Evolutionary conservation across 2,329 filamentous ascomycete genomes (phyloP), one percentile per base, ranked within the genome.

Genomic region (Aureobasidium sp.): DNA sequence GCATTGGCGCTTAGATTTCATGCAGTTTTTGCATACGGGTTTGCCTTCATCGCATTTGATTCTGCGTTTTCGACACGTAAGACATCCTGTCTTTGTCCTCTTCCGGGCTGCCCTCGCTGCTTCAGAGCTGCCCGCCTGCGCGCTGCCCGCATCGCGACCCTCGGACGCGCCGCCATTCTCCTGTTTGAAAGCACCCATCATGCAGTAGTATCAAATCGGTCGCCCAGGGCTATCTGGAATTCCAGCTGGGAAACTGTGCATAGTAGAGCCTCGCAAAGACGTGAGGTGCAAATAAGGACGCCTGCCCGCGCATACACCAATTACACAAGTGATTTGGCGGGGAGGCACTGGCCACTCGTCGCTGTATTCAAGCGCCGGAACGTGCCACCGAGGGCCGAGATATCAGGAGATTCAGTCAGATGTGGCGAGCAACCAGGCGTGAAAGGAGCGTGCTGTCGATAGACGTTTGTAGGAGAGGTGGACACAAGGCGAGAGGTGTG

Each of bases 1-100:
- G 72, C 90, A 95, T 67, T 86, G 80, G 15, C 90, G 83, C 74
- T 92, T 93, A 20, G 89, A 93, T 71, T 93, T 94, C 77, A 89
- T 85, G 76, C 90, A 95, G 71, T 95, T 95, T 70, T 82, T 86
- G 75, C 90, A 94, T 31, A 83, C 88, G 29, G 90, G 90, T 55
- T 88, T 84, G 69, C 91, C 90, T 74, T 97, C 94, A 65, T 94
- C 94, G 74, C 94, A 99, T 76, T 97, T 99, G 76, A 99, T 97
- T 65, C 94, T 89, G 59, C 94, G 87, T 76, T 90, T 93, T 66
- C 94, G 88, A 76, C 94, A 99, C 63, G 94, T 97, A 64, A 96
- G 77, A 73, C 92, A 97, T 15, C 92, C 92, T 2, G 92, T 96
- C 77, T 97, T 97, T 57, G 92, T 96, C 69, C 92, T 82, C 73